These are phyloP conservation scores for Nannochloropsis granulata DNA, from an alignment of 108 stramenopile species.

Conservation along the genomic window DNA sequence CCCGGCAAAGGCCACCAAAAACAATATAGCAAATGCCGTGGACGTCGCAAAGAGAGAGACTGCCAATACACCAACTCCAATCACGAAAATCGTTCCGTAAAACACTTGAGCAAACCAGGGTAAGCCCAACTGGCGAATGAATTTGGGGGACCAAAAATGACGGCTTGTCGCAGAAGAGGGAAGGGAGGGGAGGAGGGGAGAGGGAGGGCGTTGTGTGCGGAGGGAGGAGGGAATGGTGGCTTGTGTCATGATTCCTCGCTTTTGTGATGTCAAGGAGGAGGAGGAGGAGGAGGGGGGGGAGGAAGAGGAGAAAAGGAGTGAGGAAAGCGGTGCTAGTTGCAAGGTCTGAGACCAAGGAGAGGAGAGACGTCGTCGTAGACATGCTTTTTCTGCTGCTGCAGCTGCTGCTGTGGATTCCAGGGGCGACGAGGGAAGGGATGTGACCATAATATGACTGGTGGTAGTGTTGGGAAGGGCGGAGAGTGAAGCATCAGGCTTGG, in stretches of 20 bases:
- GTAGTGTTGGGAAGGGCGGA: no score
- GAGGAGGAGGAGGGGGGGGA: not conserved
- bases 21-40: not conserved
- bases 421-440: no score
- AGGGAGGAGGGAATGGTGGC: not conserved
- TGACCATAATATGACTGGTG: no score
- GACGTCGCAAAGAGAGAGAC: not conserved
- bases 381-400: no score
- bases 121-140: not conserved
- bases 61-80: not conserved
- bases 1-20: not conserved
- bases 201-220: not conserved
- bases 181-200: not conserved
- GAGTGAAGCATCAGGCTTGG: no score
- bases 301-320: no score
- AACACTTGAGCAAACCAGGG: not conserved
- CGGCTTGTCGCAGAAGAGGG: not conserved
- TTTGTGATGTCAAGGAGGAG: not conserved
- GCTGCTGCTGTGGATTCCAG: no score
- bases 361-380: no score
- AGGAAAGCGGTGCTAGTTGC: no score
- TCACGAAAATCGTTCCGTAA: not conserved
- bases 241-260: not conserved
- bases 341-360: no score
- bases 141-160: not conserved